Percentiles rank a stretch among this genome's conserved stretches.
These are phyloP conservation scores for Pseudoscleropodium purum DNA, from an alignment of 225 moss, liverwort and hornwort species.

Conservation along the genomic window DNA sequence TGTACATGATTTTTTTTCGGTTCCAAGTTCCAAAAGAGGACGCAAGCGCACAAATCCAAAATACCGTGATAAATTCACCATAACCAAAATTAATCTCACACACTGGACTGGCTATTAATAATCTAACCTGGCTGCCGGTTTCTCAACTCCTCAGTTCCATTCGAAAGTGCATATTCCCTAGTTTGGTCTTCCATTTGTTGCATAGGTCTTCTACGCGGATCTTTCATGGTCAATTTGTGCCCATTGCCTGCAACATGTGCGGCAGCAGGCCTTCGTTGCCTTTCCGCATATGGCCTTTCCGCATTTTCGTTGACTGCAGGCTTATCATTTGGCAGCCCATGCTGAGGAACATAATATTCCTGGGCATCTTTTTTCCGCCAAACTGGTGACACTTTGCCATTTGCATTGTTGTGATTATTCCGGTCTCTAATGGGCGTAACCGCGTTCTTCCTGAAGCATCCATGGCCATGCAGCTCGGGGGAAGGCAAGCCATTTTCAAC, in stretches of 20 bases:
- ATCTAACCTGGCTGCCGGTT: conserved; percentile 21
- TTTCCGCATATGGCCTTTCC: background rate
- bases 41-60: background rate
- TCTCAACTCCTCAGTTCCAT: conserved; percentile 14
- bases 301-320: background rate
- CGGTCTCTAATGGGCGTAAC: background rate
- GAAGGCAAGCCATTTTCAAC: conserved; percentile 28
- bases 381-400: background rate
- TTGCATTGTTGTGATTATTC: background rate
- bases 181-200: conserved; percentile 9
- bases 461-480: conserved; percentile 1
- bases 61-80: background rate
- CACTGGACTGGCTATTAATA: background rate
- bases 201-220: background rate
- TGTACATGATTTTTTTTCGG: background rate
- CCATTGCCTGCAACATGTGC: conserved; percentile 7
- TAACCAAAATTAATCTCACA: background rate
- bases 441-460: background rate
- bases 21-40: background rate
- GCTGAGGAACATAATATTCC: background rate
- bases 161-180: conserved; percentile 5
- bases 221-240: background rate
- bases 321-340: background rate
- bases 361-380: background rate
- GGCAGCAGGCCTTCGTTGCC: background rate